Conservation (phyloP, 2,329 filamentous ascomycete genomes). For the Colletotrichum sp. region DNA sequence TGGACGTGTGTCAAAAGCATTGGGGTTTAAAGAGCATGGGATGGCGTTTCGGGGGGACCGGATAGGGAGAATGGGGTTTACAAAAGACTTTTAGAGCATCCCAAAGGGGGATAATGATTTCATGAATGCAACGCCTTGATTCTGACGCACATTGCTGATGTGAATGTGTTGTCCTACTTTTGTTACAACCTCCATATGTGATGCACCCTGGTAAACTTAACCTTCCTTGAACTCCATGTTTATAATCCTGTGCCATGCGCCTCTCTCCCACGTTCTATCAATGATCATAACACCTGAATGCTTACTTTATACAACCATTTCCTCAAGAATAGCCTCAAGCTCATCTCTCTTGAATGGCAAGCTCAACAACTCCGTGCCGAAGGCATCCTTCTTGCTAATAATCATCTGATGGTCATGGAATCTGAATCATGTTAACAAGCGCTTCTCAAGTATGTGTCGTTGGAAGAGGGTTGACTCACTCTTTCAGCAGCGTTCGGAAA, state of each 20-base stretch:
- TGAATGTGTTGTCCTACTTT: neutral
- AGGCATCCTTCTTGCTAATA: constrained; percentile 81
- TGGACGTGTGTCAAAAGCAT: constrained; percentile 91
- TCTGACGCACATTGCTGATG: neutral
- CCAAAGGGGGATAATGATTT: constrained; percentile 1
- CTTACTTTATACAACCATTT: constrained; percentile 55
- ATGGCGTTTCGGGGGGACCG: constrained; percentile 9
- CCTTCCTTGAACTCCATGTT: neutral
- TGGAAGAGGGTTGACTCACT: constrained; percentile 57
- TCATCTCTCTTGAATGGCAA: constrained; percentile 89
- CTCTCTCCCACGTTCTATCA: neutral
- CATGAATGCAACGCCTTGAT: constrained; percentile 4
- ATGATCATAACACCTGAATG: neutral
- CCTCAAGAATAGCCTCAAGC: constrained; percentile 86
- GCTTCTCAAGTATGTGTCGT: neutral
- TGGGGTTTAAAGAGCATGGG: constrained; percentile 47
- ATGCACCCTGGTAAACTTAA: neutral
- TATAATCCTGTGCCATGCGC: neutral
- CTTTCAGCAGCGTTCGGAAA: constrained; percentile 91
- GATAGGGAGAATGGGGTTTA: neutral
- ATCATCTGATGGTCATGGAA: constrained; percentile 99
- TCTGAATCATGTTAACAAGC: constrained; percentile 39
- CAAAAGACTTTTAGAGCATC: constrained; percentile 7
- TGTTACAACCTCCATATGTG: neutral
- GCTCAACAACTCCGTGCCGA: constrained; percentile 85